These are phyloP conservation scores for Trametes cubensis DNA, from an alignment of 768 basidiomycete species.

Conservation along the genomic window DNA sequence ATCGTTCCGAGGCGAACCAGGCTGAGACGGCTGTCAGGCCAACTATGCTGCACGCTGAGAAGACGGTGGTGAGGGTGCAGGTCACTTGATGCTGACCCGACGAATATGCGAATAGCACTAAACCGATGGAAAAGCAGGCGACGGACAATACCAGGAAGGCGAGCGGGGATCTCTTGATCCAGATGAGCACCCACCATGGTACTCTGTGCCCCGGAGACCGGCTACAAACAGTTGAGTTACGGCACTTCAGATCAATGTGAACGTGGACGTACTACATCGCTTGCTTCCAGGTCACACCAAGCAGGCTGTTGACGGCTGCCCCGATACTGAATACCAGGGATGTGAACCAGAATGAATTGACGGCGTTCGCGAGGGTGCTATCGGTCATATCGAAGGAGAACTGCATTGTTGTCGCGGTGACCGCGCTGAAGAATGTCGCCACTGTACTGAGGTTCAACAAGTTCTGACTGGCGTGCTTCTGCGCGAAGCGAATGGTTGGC, in stretches of 20 bases:
- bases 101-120: conserved; percentile 77
- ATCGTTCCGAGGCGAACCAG: conserved; percentile 75
- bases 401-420: conserved; percentile 73
- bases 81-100: conserved; percentile 63
- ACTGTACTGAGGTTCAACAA: conserved; percentile 75
- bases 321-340: conserved; percentile 78
- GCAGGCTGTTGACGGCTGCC: conserved; percentile 75
- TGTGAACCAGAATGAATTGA: conserved; percentile 76
- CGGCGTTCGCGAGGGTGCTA: conserved; percentile 47
- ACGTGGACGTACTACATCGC: conserved; percentile 70
- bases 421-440: conserved; percentile 77
- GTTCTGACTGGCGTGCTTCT: conserved; percentile 65
- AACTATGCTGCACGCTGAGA: conserved; percentile 74
- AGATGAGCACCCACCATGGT: conserved; percentile 83
- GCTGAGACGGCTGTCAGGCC: conserved; percentile 70
- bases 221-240: conserved; percentile 40
- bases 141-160: conserved; percentile 85
- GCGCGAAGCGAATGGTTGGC: conserved; percentile 74
- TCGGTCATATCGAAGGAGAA: conserved; percentile 57
- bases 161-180: conserved; percentile 84
- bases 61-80: conserved; percentile 72
- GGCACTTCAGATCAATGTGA: conserved; percentile 5
- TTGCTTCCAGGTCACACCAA: conserved; percentile 79
- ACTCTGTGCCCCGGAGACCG: conserved; percentile 76
- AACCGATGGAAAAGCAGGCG: conserved; percentile 78